Conservation (phyloP, 2,329 filamentous ascomycete species). For the Nemania sp. region DNA sequence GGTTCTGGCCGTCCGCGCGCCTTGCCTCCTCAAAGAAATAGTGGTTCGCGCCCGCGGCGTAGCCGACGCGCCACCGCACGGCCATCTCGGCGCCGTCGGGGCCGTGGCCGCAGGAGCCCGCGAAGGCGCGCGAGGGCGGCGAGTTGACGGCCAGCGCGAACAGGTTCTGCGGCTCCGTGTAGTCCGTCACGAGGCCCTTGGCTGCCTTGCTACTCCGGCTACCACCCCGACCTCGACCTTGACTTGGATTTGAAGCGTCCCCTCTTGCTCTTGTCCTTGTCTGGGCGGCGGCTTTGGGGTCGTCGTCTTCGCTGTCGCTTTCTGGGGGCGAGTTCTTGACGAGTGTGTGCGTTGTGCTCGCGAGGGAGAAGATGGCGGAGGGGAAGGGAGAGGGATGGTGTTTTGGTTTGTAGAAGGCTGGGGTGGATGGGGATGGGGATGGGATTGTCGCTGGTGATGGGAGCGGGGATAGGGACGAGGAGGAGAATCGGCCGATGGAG, state of each 20-base stretch:
- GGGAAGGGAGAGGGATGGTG: not conserved
- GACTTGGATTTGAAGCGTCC: no score
- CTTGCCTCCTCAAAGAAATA: constrained; percentile 47
- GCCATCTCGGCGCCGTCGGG: constrained; percentile 41
- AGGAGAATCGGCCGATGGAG: not conserved
- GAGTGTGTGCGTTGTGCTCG: not conserved
- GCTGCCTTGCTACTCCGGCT: constrained; percentile 16
- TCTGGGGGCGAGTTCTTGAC: constrained; percentile 3
- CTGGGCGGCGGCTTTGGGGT: not conserved
- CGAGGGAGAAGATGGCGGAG: constrained; percentile 2
- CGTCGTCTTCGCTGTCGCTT: constrained; percentile 24
- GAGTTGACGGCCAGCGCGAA: constrained; percentile 77
- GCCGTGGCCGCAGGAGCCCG: constrained; percentile 47
- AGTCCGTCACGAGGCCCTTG: constrained; percentile 75
- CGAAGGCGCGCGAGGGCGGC: constrained; percentile 44
- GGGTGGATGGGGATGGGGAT: no score
- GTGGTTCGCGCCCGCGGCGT: constrained; percentile 45
- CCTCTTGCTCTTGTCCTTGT: not conserved
- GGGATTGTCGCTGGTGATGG: not conserved
- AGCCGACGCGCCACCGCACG: constrained; percentile 46
- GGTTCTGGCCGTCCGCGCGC: not conserved
- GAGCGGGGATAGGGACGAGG: not conserved
- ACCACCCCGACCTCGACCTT: no score
- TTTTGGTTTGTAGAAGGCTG: no score
- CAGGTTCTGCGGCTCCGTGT: constrained; percentile 80